These are phyloP conservation scores for Malbranchea zuffiana DNA, from an alignment of 2,329 filamentous ascomycete genomes.

Conservation along the genomic window DNA sequence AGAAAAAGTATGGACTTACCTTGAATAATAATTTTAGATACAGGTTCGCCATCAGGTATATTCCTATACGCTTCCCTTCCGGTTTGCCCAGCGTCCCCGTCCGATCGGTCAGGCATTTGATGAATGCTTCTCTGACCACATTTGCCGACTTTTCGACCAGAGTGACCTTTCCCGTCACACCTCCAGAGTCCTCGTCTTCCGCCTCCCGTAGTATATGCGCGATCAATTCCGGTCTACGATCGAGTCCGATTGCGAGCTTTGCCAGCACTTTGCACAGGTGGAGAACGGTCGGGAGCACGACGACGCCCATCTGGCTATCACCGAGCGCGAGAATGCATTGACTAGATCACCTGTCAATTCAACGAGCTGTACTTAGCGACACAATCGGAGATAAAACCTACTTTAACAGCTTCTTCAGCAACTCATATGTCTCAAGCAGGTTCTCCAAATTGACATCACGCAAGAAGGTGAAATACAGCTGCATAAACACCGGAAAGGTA, in stretches of 20 bases:
- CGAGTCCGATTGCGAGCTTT: slow-evolving; percentile 71
- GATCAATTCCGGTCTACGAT: slow-evolving; percentile 67
- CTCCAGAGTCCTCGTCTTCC: slow-evolving; percentile 41
- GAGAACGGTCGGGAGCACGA: slow-evolving; percentile 75
- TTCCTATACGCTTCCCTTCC: slow-evolving; percentile 74
- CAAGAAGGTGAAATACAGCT: slow-evolving; percentile 69
- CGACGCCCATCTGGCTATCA: slow-evolving; percentile 65
- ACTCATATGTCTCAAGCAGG: slow-evolving; percentile 61
- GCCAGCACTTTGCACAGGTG: slow-evolving; percentile 70
- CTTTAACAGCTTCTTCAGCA: slow-evolving; percentile 65
- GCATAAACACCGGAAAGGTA: slow-evolving; percentile 67
- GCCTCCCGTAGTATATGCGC: slow-evolving; percentile 45
- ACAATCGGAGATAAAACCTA: slow-evolving; percentile 36
- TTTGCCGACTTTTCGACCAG: slow-evolving; percentile 82
- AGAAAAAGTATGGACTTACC: slow-evolving; percentile 34
- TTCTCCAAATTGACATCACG: slow-evolving; percentile 69
- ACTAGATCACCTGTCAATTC: slow-evolving; percentile 35
- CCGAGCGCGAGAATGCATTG: slow-evolving; percentile 73
- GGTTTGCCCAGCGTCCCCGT: slow-evolving; percentile 57
- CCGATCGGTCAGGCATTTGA: slow-evolving; percentile 74
- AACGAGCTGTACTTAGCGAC: neutral
- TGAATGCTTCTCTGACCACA: slow-evolving; percentile 81
- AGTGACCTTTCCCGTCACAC: slow-evolving; percentile 60
- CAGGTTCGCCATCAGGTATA: slow-evolving; percentile 86
- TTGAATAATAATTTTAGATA: slow-evolving; percentile 81